Conservation (phyloP, 2,329 filamentous ascomycete genomes). For the Monosporascus sp. region DNA sequence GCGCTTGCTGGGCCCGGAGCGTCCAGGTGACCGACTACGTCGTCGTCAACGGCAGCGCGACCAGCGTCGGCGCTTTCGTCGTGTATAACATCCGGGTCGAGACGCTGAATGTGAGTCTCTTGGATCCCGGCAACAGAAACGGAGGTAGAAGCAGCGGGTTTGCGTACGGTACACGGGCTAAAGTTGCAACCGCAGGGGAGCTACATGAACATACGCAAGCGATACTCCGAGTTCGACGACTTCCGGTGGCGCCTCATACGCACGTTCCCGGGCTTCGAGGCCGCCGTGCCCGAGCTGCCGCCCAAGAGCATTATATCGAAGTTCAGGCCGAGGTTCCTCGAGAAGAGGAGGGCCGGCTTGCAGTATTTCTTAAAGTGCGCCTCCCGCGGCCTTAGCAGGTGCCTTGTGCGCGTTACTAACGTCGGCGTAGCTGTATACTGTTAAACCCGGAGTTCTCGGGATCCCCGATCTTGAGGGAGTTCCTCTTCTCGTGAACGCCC, state of each 20-base stretch:
- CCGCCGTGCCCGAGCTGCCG: conserved; percentile 82
- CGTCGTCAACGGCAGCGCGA: conserved; percentile 50
- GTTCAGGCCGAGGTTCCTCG: conserved; percentile 80
- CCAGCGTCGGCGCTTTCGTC: conserved; percentile 78
- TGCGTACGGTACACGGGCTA: too few relatives aligned
- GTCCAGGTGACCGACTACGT: conserved; percentile 55
- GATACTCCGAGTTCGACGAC: conserved; percentile 92
- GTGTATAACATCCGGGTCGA: conserved; percentile 90
- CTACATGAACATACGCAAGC: conserved; percentile 58
- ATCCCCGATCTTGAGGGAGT: conserved; percentile 86
- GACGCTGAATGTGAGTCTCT: conserved; percentile 66
- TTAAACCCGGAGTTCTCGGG: conserved; percentile 91
- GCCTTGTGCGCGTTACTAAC: conserved; percentile 6
- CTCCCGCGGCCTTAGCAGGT: not conserved
- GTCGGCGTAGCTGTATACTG: conserved; percentile 66
- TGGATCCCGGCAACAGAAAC: not conserved
- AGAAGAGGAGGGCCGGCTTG: conserved; percentile 74
- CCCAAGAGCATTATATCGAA: conserved; percentile 87
- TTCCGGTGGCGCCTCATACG: conserved; percentile 67
- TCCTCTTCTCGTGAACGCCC: conserved; percentile 59
- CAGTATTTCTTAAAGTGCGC: conserved; percentile 91
- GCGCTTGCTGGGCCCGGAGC: conserved; percentile 59
- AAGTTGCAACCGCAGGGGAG: conserved; percentile 40
- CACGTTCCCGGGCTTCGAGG: conserved; percentile 79
- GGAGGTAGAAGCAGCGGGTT: not conserved